Evolutionary conservation across 2,329 filamentous ascomycete species (phyloP), one percentile per base, ranked within the genome.

Genomic region (Acrocalymma vagum): DNA sequence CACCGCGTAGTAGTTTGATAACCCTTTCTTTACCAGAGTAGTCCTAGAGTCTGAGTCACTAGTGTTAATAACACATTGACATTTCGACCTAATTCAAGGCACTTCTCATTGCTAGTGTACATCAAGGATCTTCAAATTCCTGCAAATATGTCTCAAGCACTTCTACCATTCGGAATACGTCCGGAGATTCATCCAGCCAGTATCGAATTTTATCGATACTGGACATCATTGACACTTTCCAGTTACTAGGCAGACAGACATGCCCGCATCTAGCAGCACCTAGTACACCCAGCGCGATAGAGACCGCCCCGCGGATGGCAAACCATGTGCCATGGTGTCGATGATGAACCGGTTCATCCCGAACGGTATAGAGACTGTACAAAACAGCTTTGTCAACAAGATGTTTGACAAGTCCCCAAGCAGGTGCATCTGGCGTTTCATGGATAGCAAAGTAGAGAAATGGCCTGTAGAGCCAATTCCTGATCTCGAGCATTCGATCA

Each of bases 81-180:
- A n/a, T n/a, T n/a, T n/a, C n/a, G n/a, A n/a, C n/a, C n/a, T n/a
- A n/a, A n/a, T n/a, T n/a, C n/a, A n/a, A n/a, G n/a, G n/a, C n/a
- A n/a, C n/a, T n/a, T n/a, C n/a, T n/a, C n/a, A n/a, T n/a, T n/a
- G n/a, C n/a, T n/a, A n/a, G n/a, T n/a, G n/a, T n/a, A n/a, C n/a
- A n/a, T n/a, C n/a, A n/a, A n/a, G n/a, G n/a, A n/a, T n/a, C n/a
- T n/a, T n/a, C n/a, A n/a, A n/a, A n/a, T n/a, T n/a, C n/a, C n/a
- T n/a, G n/a, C n/a, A n/a, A n/a, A n/a, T n/a, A 33, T 22, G 9
- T 13, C 13, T 33, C 30, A 33, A 33, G 30, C 9, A 33, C 30
- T 18, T 33, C 9, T 14, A 33, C 9, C 15, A n/a, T 21, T 9
- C 30, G 30, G 9, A 21, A 33, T 4, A 33, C n/a, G 6, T 21